Conservation (phyloP, 805 yeast genomes). For the Saturnispora ahearnii region DNA sequence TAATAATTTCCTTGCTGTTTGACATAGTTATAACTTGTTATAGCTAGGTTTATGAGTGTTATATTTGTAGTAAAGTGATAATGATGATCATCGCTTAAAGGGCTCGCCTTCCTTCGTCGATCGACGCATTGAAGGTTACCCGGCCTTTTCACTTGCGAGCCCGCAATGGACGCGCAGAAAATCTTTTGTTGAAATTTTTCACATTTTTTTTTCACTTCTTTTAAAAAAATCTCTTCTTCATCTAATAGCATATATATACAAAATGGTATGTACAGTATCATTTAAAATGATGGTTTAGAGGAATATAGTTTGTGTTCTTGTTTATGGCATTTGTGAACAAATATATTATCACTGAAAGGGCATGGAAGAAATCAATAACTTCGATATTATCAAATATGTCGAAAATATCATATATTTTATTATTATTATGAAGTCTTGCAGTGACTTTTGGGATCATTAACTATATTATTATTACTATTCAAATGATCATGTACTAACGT, state of each 20-base stretch:
- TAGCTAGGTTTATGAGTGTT: background rate
- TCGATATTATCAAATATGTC: too few relatives aligned
- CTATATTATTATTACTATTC: too few relatives aligned
- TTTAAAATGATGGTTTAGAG: background rate
- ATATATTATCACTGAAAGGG: too few relatives aligned
- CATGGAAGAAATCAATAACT: too few relatives aligned
- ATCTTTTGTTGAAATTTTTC: background rate
- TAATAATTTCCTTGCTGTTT: background rate
- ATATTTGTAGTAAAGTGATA: too few relatives aligned
- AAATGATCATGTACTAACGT: slow-evolving; percentile 1
- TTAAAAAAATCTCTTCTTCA: background rate
- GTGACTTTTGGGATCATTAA: too few relatives aligned
- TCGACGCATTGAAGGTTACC: background rate
- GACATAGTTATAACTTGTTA: background rate
- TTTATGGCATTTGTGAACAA: too few relatives aligned
- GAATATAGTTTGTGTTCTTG: background rate
- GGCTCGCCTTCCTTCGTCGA: background rate
- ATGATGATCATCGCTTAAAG: too few relatives aligned
- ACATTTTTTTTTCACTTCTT: slow-evolving; percentile 2
- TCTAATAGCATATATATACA: slow-evolving; percentile 10
- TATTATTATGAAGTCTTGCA: too few relatives aligned
- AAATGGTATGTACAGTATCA: slow-evolving; percentile 14
- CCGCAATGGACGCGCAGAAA: background rate
- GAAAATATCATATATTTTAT: too few relatives aligned
- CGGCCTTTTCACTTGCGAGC: background rate